Percentiles rank a stretch among this genome's conserved stretches.
These are phyloP conservation scores for Kurtzmaniella fragi DNA, from an alignment of 805 yeast species.

Conservation along the genomic window DNA sequence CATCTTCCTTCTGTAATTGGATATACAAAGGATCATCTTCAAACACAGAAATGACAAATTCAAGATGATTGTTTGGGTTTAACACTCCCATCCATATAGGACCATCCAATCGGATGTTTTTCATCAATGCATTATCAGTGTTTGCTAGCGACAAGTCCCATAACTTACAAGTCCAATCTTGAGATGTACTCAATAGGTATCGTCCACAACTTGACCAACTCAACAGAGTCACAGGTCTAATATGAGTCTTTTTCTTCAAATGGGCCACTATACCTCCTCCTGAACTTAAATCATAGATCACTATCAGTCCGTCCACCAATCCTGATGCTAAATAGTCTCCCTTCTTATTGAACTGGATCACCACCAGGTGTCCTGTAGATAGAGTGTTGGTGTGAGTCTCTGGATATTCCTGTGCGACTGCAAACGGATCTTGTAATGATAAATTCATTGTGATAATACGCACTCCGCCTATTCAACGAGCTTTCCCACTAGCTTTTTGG, in stretches of 20 bases:
- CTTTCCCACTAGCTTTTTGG: not conserved
- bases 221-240: slow-evolving; percentile 65
- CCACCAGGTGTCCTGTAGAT: slow-evolving; percentile 55
- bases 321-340: slow-evolving; percentile 91
- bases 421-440: slow-evolving; percentile 81
- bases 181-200: slow-evolving; percentile 61
- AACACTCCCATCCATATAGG: slow-evolving; percentile 70
- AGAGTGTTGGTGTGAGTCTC: slow-evolving; percentile 73
- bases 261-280: slow-evolving; percentile 48
- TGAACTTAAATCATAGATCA: slow-evolving; percentile 72
- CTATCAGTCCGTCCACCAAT: slow-evolving; percentile 63
- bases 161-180: slow-evolving; percentile 76
- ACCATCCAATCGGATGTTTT: slow-evolving; percentile 51
- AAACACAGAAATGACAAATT: slow-evolving; percentile 58
- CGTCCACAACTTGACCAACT: slow-evolving; percentile 74
- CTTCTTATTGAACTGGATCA: slow-evolving; percentile 59
- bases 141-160: slow-evolving; percentile 62
- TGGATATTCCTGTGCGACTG: slow-evolving; percentile 88
- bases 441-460: slow-evolving; percentile 53
- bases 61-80: slow-evolving; percentile 42
- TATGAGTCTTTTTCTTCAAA: slow-evolving; percentile 52
- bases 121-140: slow-evolving; percentile 26
- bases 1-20: slow-evolving; percentile 23
- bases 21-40: slow-evolving; percentile 60
- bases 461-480: not conserved